Percentiles rank a stretch among this genome's conserved stretches.
Evolutionary conservation across 139 green algal species (phyloP).

Genomic region (Eudorina sp.): DNA sequence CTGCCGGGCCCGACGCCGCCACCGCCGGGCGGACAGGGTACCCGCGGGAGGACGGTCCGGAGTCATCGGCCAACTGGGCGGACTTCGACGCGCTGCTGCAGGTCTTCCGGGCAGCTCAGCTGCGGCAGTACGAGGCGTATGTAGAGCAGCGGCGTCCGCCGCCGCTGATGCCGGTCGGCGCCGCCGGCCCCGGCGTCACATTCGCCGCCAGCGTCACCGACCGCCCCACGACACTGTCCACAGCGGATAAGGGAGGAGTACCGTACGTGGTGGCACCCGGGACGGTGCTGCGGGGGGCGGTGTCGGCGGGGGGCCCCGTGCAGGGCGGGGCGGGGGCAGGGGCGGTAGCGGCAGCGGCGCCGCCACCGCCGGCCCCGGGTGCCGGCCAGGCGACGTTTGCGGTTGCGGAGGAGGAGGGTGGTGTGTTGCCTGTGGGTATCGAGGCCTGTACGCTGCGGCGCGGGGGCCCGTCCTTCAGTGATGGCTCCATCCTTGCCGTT

Average conservation of each 20-base stretch:
- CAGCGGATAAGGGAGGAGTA: conserved; percentile 8
- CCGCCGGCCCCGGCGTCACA: neutral
- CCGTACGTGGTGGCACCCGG: neutral
- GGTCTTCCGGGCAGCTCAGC: conserved; percentile 13
- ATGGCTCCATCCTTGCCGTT: neutral
- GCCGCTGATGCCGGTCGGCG: conserved; percentile 6
- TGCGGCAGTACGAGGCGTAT: conserved; percentile 42
- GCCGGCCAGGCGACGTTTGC: neutral
- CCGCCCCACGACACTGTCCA: neutral
- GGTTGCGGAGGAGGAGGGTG: neutral
- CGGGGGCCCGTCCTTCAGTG: neutral
- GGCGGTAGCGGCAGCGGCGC: too few species aligned
- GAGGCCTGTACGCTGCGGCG: neutral
- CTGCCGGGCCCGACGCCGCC: neutral
- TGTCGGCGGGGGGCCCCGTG: too few species aligned
- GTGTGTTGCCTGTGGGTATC: neutral
- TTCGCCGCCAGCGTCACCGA: conserved; percentile 14
- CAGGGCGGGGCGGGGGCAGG: neutral
- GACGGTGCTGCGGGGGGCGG: too few species aligned
- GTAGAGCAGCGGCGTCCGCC: conserved; percentile 1
- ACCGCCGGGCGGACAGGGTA: neutral
- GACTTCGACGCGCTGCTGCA: conserved; percentile 24
- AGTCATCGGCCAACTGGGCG: neutral
- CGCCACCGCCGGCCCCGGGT: too few species aligned
- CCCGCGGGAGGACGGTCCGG: neutral